Evolutionary conservation across 345 rosid species (phyloP).

Genomic region (Stellera chamaejasme): DNA sequence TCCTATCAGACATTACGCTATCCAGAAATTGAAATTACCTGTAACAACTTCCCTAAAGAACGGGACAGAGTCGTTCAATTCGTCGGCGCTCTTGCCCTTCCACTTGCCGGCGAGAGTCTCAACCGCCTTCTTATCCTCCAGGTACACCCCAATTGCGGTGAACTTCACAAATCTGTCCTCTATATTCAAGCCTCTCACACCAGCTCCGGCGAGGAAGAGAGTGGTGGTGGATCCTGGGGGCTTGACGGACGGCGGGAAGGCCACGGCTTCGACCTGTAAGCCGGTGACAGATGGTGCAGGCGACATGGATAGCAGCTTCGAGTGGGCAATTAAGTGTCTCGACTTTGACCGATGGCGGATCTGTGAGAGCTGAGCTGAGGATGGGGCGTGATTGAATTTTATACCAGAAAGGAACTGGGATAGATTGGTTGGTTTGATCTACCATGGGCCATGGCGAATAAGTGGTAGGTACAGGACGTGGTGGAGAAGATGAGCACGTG

Average conservation of each 20-base stretch:
- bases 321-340: too few relatives aligned
- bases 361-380: not conserved
- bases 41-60: constrained; percentile 77
- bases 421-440: not conserved
- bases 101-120: constrained; percentile 52
- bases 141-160: constrained; percentile 78
- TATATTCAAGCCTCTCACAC: constrained; percentile 69
- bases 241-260: constrained; percentile 45
- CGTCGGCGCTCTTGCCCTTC: constrained; percentile 49
- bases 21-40: constrained; percentile 25
- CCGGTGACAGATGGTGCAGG: constrained; percentile 24
- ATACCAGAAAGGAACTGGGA: constrained; percentile 11
- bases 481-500: too few relatives aligned
- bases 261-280: constrained; percentile 38
- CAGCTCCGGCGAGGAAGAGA: constrained; percentile 86
- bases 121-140: constrained; percentile 44
- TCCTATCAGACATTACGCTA: not conserved
- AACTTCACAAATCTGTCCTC: constrained; percentile 66
- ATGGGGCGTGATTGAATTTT: not conserved
- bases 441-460: too few relatives aligned
- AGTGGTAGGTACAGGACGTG: not conserved
- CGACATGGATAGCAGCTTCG: not conserved
- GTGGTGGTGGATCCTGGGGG: constrained; percentile 59
- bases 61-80: constrained; percentile 51
- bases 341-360: not conserved